These are phyloP conservation scores for Neckera pumila DNA, from an alignment of 225 moss, liverwort and hornwort species.

Conservation along the genomic window DNA sequence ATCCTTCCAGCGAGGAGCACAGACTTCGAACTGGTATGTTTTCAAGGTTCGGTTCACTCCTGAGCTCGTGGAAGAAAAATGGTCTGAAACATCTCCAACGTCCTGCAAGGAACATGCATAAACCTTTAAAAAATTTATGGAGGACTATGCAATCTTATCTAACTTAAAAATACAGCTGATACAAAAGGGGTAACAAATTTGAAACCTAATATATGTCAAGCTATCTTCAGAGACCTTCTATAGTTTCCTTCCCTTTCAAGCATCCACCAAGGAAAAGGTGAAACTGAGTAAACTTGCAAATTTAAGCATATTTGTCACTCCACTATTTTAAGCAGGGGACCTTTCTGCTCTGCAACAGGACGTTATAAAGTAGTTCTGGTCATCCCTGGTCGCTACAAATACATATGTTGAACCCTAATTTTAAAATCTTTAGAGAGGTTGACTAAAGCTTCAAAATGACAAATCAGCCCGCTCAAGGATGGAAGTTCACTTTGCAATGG, in stretches of 20 bases:
- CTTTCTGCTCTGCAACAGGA: not conserved
- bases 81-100: slow-evolving; percentile 1
- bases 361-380: not conserved
- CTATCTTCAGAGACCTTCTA: not conserved
- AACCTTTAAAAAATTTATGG: not conserved
- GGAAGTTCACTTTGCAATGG: not conserved
- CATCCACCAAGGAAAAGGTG: not conserved
- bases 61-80: not conserved
- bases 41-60: slow-evolving; percentile 4
- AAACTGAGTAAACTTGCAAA: not conserved
- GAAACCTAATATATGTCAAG: not conserved
- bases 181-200: not conserved
- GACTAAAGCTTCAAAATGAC: not conserved
- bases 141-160: not conserved
- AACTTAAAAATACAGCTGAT: too few relatives aligned
- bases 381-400: not conserved
- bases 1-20: slow-evolving; percentile 31
- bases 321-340: too few relatives aligned
- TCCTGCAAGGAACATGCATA: slow-evolving; percentile 3
- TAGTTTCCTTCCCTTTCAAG: not conserved
- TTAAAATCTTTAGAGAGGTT: not conserved
- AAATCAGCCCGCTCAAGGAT: not conserved
- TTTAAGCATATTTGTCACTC: not conserved
- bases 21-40: slow-evolving; percentile 21
- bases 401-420: not conserved